Evolutionary conservation across 2,329 filamentous ascomycete species (phyloP), one percentile per base, ranked within the genome.

Genomic region (Colletotrichum sp.): DNA sequence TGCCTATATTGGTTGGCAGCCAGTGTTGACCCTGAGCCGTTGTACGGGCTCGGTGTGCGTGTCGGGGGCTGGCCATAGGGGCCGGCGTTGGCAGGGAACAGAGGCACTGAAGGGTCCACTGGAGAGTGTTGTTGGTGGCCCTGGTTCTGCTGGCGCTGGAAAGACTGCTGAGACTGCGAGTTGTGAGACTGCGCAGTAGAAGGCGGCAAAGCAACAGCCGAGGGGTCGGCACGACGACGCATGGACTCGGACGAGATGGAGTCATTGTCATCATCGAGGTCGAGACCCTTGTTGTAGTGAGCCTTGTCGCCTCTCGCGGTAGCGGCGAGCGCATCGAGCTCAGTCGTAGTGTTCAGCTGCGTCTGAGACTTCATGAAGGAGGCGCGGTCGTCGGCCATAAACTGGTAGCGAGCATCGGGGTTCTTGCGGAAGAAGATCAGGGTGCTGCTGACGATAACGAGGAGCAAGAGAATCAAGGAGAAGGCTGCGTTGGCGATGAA

Each of bases 351-450:
- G 62, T 86, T 91, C 70, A 98, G 88, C 81, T 96, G 93, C 7
- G 95, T 95, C 84, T 97, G 95, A 16, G 96, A 98, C 89, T 98
- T 98, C 92, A 98, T 98, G 87, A 99, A 98, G 12, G 96, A 98
- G 68, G 95, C 95, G 80, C 96, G 94, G 85, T 99, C 96, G 81
- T 99, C 96, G 71, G 94, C 94, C 96, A 99, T 98, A 81, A 95
- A 96, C 85, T 98, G 95, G 86, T 99, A 99, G 77, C 96, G 93
- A 57, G 94, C 95, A 83, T 99, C 96, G 26, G 96, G 96, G 86
- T 98, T 98, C 90, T 98, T 98, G 77, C 95, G 95, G 83, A 95
- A 92, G 82, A 98, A 92, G 63, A 95, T 94, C 79, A 96, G 80
- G 7, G 83, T 81, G 24, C 86, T 87, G n/a, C 95, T 85, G 89